phyloP scores from a whole-genome alignment of 441 rosid species.

The Croton laevigatus region DNA sequence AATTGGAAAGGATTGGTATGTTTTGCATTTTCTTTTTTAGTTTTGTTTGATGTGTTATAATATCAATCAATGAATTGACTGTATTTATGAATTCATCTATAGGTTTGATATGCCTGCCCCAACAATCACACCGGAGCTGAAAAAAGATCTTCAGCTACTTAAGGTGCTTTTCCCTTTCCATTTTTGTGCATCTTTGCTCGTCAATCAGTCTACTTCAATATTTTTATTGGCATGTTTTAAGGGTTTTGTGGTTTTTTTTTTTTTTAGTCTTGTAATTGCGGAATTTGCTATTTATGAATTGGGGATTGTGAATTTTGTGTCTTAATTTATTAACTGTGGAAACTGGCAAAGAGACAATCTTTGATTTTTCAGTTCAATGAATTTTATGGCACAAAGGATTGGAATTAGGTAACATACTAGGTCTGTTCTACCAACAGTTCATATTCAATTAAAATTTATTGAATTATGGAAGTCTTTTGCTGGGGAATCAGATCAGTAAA shows the following conservation, averaged over 20 bases:
- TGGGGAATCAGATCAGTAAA: background rate
- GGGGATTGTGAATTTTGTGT: background rate
- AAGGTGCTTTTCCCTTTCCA: slow-evolving; percentile 41
- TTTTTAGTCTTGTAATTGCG: no score
- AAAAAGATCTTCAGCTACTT: slow-evolving; percentile 79
- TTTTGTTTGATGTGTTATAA: background rate
- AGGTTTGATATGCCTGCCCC: slow-evolving; percentile 98
- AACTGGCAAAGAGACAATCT: no score
- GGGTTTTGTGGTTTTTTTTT: no score
- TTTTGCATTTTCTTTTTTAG: background rate
- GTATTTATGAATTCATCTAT: slow-evolving; percentile 8
- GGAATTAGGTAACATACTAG: background rate
- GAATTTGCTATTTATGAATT: no score
- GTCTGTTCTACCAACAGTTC: background rate
- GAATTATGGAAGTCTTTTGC: background rate
- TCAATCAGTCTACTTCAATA: background rate
- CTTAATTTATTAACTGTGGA: no score
- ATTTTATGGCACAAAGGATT: background rate
- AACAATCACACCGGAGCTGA: slow-evolving; percentile 78
- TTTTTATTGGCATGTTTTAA: no score
- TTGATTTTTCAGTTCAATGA: no score
- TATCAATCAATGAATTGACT: background rate
- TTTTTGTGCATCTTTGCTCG: background rate
- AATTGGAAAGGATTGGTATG: slow-evolving; percentile 61
- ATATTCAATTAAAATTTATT: background rate